Evolutionary conservation across 495 filamentous ascomycete species (phyloP), one percentile per base, ranked within the genome.

Genomic region (Paragyromitra xinjiangensis): DNA sequence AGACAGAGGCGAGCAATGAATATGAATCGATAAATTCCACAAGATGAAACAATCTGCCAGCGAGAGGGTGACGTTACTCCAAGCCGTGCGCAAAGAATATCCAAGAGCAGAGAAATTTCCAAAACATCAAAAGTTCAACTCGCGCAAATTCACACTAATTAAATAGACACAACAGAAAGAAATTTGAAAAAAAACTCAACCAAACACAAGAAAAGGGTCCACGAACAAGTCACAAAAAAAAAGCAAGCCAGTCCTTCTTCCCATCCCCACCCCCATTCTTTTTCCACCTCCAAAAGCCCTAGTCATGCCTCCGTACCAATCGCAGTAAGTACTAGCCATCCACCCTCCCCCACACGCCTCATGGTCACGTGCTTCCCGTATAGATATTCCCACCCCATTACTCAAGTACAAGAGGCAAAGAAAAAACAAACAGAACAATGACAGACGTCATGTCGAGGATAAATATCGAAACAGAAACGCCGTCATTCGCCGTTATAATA

Each of bases 391-490:
- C 69, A 73, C 69, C 74, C 74, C 59, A 77, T 77, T 77, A 77
- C 69, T 73, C 61, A 50, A 77, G 74, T 73, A 77, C 73, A 73
- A 73, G 68, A 77, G 74, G 69, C 62, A 76, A 64, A 67, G 48
- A 64, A 76, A 63, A 75, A 73, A 77, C 58, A 71, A 71, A 76
- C 68, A 76, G 73, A 77, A 77, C 74, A 77, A 77, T 77, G 74
- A 77, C 74, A 77, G 74, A 77, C 74, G 74, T 77, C 74, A 77
- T 59, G 69, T 77, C 74, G 74, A 77, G 74, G 73, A 77, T 76
- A 77, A 77, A 59, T 53, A 73, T 77, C 74, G 74, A 77, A 77
- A 65, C 74, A 77, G 70, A 77, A 77, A 77, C 74, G 74, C 74
- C 74, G 74, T 73, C 74, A 77, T 77, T 77, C 74, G 74, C 74